Evolutionary conservation across 306 rosid genomes (phyloP).

Genomic region (Cucumis hystrix): DNA sequence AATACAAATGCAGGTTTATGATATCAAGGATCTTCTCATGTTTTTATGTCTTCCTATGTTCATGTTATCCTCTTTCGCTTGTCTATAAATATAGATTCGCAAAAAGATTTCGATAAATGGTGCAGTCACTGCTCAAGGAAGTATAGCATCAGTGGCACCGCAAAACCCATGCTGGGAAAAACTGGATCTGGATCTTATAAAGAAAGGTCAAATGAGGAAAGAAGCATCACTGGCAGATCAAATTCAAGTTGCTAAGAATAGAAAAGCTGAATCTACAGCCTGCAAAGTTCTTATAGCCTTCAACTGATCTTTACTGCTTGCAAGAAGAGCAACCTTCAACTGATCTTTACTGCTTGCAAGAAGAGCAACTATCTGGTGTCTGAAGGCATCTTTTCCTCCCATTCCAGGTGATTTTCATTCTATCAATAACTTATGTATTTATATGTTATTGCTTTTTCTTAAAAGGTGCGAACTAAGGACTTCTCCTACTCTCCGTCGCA

Average conservation of each 20-base stretch:
- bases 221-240: constrained; percentile 66
- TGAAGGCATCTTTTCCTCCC: constrained; percentile 6
- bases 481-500: background rate
- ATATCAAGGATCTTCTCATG: background rate
- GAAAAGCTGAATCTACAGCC: constrained; percentile 25
- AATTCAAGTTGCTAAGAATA: constrained; percentile 50
- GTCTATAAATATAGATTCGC: constrained; percentile 29
- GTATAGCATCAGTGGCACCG: constrained; percentile 3
- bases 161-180: constrained; percentile 27
- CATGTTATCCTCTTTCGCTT: background rate
- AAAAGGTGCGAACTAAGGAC: background rate
- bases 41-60: background rate
- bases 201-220: constrained; percentile 35
- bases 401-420: background rate
- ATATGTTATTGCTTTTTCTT: background rate
- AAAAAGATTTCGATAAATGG: constrained; percentile 15
- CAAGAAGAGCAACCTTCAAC: background rate
- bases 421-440: background rate
- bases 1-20: background rate
- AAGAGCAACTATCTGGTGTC: background rate
- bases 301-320: constrained; percentile 8
- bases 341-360: constrained; percentile 12
- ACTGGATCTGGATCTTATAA: constrained; percentile 57
- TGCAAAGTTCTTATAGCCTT: constrained; percentile 12
- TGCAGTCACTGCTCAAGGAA: constrained; percentile 20